phyloP scores from a whole-genome alignment of 1,139 yeast genomes.

The Pichia sp. region DNA sequence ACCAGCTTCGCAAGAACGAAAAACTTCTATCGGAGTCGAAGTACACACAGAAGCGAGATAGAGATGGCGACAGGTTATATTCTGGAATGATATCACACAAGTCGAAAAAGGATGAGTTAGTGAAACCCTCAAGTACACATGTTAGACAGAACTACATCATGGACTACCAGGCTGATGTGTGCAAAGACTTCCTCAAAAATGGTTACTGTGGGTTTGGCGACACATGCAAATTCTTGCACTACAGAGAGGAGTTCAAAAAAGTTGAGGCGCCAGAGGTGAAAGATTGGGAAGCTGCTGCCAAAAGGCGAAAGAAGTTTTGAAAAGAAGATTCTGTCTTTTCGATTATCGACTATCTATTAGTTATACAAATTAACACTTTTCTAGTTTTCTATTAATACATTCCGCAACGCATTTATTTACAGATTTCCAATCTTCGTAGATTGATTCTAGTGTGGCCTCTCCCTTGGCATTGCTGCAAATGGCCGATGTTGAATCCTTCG shows the following conservation, averaged over 20 bases:
- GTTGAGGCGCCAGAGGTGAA: constrained; percentile 49
- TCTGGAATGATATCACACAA: constrained; percentile 31
- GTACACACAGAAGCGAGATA: constrained; percentile 19
- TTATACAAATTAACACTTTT: constrained; percentile 1
- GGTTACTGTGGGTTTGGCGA: constrained; percentile 98
- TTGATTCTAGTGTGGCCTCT: neutral
- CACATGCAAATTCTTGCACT: constrained; percentile 91
- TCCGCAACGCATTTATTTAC: constrained; percentile 5
- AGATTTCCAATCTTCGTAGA: constrained; percentile 10
- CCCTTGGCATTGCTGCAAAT: neutral
- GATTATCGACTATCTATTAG: neutral
- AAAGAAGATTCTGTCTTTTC: neutral
- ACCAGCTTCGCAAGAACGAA: constrained; percentile 20
- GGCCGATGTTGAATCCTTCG: too few relatives aligned
- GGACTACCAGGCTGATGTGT: constrained; percentile 91
- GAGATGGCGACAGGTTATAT: constrained; percentile 33
- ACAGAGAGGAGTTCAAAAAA: constrained; percentile 78
- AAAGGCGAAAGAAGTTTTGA: constrained; percentile 27
- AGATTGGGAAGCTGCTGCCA: constrained; percentile 60
- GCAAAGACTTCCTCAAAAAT: constrained; percentile 86
- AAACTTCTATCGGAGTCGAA: constrained; percentile 1
- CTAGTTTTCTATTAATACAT: constrained; percentile 11
- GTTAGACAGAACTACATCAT: constrained; percentile 69
- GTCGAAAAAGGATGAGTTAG: constrained; percentile 27
- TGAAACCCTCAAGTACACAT: constrained; percentile 46